Evolutionary conservation across 352 stramenopile genomes (phyloP), one percentile per base, ranked within the genome.

Genomic region (Pythium apleroticum): DNA sequence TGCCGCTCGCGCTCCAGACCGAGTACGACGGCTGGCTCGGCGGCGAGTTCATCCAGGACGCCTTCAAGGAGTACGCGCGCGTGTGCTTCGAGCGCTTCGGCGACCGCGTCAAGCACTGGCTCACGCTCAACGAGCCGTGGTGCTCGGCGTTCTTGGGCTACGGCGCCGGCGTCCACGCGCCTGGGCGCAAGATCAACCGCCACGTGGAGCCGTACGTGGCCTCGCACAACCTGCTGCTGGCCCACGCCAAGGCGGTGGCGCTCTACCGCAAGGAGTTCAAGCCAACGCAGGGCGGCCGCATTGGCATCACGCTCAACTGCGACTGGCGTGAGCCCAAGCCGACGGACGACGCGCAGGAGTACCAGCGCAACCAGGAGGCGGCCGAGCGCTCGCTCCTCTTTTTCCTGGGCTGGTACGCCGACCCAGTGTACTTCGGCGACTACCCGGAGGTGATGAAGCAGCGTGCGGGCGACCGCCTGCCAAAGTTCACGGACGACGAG

Each of bases 61-160:
- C 81, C 37, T 97, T 93, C 61, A 74, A 73, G 11, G 66, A 91
- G 14, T 99, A 97, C 70, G 86, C 92, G 43, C 71, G 33, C 54
- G 96, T 63, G 68, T 97, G 73, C 73, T 96, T 71, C 30, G 94
- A 98, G 55, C 79, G 82, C 31, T 98, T 97, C 73, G 93, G 94
- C 20, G 70, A 89, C 64, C 84, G 95, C 31, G 86, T 98, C 15
- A 90, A 96, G 61, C 77, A 81, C 55, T 98, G 95, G 95, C 88
- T 96, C 24, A 98, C 95, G 4, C 88, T 98, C 55, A 99, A 99
- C 67, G 96, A 99, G 72, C 76, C 90, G 6, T 91, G 81, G 78
- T 93, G 75, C 19, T 87, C 97, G 9, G 50, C 61, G 4, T 63
- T 57, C 0, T 52, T 62, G 4, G 75, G 75, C 9, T 84, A 86